These are phyloP conservation scores for Ceratobasidium sp. DNA, from an alignment of 1,284 basidiomycete genomes.

Conservation along the genomic window DNA sequence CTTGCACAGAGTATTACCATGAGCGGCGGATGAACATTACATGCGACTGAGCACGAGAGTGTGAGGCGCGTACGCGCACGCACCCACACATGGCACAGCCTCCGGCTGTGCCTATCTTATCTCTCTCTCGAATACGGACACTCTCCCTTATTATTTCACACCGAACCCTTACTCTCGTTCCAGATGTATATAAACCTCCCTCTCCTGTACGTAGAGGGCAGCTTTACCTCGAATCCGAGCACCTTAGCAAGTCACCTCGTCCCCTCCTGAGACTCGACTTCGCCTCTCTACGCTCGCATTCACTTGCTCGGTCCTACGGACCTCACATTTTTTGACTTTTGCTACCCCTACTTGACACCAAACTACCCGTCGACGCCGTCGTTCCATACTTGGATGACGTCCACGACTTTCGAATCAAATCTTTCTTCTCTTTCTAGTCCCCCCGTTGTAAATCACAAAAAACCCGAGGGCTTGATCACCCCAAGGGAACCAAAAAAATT, in stretches of 20 bases:
- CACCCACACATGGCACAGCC: neutral
- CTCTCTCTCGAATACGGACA: too few species aligned
- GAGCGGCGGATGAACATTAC: too few species aligned
- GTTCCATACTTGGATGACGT: neutral
- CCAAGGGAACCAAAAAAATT: slow-evolving; percentile 26
- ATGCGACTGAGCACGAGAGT: too few species aligned
- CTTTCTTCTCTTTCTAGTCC: slow-evolving; percentile 2
- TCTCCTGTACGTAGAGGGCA: neutral
- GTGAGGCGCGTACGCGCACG: neutral
- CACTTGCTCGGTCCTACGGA: neutral
- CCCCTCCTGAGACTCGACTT: too few species aligned
- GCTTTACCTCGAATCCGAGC: neutral
- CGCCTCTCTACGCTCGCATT: too few species aligned
- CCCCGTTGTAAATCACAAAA: neutral
- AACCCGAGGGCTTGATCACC: slow-evolving; percentile 12
- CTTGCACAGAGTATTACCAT: too few species aligned
- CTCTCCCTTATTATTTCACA: too few species aligned
- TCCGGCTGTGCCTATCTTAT: slow-evolving; percentile 6
- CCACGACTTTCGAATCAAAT: slow-evolving; percentile 6
- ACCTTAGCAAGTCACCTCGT: slow-evolving; percentile 7
- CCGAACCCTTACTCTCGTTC: too few species aligned
- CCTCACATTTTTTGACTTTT: slow-evolving; percentile 35
- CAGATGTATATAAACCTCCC: neutral
- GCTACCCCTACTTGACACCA: neutral
- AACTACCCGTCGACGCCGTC: neutral